A percentile compares a stretch with the other conserved stretches of the same genome.
Evolutionary conservation across 1,139 yeast genomes (phyloP).

Genomic region (Scheffersomyces quercinus): DNA sequence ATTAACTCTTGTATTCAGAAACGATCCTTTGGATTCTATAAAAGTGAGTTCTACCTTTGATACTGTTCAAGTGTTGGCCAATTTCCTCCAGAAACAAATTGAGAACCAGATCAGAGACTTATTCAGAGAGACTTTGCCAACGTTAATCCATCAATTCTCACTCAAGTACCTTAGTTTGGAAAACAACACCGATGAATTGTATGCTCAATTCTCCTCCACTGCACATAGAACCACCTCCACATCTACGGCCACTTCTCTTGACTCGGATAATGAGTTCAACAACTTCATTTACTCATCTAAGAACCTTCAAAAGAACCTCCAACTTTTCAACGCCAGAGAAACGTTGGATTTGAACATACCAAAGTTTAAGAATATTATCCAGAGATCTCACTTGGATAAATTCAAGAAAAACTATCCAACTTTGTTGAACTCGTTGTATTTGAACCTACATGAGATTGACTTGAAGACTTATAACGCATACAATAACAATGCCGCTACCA

Average conservation of each 20-base stretch:
- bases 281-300: slow-evolving; percentile 22
- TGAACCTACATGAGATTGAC: slow-evolving; percentile 21
- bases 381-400: slow-evolving; percentile 50
- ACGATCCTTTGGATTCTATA: slow-evolving; percentile 83
- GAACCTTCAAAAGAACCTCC: slow-evolving; percentile 67
- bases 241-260: slow-evolving; percentile 49
- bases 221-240: slow-evolving; percentile 7
- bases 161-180: slow-evolving; percentile 64
- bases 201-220: slow-evolving; percentile 14
- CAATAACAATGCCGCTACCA: slow-evolving; percentile 13
- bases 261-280: slow-evolving; percentile 3
- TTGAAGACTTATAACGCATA: slow-evolving; percentile 5
- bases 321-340: slow-evolving; percentile 76
- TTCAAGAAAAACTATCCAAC: slow-evolving; percentile 41
- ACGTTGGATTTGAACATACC: slow-evolving; percentile 72
- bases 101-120: slow-evolving; percentile 78
- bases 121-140: slow-evolving; percentile 82
- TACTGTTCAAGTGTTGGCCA: slow-evolving; percentile 78
- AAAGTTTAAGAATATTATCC: slow-evolving; percentile 55
- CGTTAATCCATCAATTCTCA: slow-evolving; percentile 73
- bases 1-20: slow-evolving; percentile 79
- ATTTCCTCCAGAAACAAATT: slow-evolving; percentile 77
- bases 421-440: slow-evolving; percentile 38
- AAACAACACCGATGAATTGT: slow-evolving; percentile 33
- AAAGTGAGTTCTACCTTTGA: slow-evolving; percentile 85